Percentiles rank a stretch among this genome's conserved stretches.
These are phyloP conservation scores for Hypomyces perniciosus DNA, from an alignment of 2,329 filamentous ascomycete genomes.

Conservation along the genomic window DNA sequence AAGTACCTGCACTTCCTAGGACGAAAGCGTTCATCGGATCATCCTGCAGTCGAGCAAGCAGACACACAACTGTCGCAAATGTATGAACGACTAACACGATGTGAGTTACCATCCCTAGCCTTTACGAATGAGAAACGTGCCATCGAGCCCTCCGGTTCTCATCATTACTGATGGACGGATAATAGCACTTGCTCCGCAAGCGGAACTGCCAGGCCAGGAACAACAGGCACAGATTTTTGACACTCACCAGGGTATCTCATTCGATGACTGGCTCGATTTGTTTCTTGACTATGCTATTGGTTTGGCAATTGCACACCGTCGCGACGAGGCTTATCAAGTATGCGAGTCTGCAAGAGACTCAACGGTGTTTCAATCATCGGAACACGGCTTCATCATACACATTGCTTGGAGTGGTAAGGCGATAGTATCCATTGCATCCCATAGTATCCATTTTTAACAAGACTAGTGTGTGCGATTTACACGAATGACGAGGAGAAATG, in stretches of 20 bases:
- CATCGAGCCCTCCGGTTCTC: too few relatives aligned
- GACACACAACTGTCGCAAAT: slow-evolving; percentile 45
- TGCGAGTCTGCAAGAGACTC: slow-evolving; percentile 74
- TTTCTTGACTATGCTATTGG: slow-evolving; percentile 83
- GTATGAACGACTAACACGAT: slow-evolving; percentile 50
- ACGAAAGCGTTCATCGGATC: slow-evolving; percentile 20
- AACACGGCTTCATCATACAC: slow-evolving; percentile 66
- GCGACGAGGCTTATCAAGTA: slow-evolving; percentile 70
- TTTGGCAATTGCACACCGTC: slow-evolving; percentile 61
- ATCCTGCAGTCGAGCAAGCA: slow-evolving; percentile 22
- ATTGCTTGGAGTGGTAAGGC: slow-evolving; percentile 66
- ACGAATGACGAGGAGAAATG: slow-evolving; percentile 74
- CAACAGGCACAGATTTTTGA: slow-evolving; percentile 22
- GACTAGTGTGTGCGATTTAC: slow-evolving; percentile 71
- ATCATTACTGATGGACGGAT: background rate
- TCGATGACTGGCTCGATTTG: slow-evolving; percentile 80
- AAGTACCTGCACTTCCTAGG: slow-evolving; percentile 56
- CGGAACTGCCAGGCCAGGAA: slow-evolving; percentile 18
- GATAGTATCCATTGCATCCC: too few relatives aligned
- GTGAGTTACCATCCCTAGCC: slow-evolving; percentile 31
- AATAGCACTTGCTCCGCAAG: slow-evolving; percentile 29
- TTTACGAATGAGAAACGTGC: too few relatives aligned
- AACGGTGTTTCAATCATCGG: slow-evolving; percentile 71
- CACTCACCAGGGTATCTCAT: slow-evolving; percentile 69
- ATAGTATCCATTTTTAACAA: slow-evolving; percentile 8